These are phyloP conservation scores for Penicillium robsamsonii DNA, from an alignment of 495 filamentous ascomycete genomes.

Conservation along the genomic window DNA sequence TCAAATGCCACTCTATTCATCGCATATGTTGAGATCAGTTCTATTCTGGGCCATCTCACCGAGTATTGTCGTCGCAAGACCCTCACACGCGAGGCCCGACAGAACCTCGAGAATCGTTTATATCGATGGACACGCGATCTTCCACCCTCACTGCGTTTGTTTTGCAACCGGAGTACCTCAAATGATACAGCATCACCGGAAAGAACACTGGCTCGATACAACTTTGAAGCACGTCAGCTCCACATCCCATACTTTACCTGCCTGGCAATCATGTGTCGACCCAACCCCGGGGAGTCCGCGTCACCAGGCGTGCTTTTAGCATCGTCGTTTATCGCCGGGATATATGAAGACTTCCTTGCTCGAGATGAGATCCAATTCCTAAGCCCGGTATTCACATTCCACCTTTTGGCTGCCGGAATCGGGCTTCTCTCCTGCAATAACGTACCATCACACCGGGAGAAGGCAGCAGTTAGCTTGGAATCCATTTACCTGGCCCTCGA, in stretches of 20 bases:
- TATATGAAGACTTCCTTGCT: conserved; percentile 30
- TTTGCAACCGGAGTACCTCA: not conserved
- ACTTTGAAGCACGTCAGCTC: conserved; percentile 25
- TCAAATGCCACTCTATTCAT: conserved; percentile 20
- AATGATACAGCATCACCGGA: not conserved
- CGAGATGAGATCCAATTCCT: conserved; percentile 27
- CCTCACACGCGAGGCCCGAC: conserved; percentile 19
- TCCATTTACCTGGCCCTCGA: conserved; percentile 25
- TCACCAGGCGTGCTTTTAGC: conserved; percentile 23
- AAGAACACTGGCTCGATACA: conserved; percentile 13
- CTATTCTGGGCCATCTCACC: conserved; percentile 26
- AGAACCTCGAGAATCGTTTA: conserved; percentile 20
- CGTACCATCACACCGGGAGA: conserved; percentile 15
- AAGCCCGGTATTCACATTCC: conserved; percentile 28
- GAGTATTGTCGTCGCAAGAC: conserved; percentile 22
- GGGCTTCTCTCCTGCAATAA: conserved; percentile 23
- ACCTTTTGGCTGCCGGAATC: conserved; percentile 25
- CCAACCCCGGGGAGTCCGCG: conserved; percentile 14
- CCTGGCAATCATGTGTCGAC: conserved; percentile 26
- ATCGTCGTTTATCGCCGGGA: conserved; percentile 23
- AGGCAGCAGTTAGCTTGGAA: conserved; percentile 13
- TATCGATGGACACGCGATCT: conserved; percentile 25
- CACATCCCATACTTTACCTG: conserved; percentile 28
- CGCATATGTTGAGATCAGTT: conserved; percentile 28
- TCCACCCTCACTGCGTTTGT: conserved; percentile 20